Evolutionary conservation across 2,329 filamentous ascomycete species (phyloP).

Genomic region (Penicillium sp.): DNA sequence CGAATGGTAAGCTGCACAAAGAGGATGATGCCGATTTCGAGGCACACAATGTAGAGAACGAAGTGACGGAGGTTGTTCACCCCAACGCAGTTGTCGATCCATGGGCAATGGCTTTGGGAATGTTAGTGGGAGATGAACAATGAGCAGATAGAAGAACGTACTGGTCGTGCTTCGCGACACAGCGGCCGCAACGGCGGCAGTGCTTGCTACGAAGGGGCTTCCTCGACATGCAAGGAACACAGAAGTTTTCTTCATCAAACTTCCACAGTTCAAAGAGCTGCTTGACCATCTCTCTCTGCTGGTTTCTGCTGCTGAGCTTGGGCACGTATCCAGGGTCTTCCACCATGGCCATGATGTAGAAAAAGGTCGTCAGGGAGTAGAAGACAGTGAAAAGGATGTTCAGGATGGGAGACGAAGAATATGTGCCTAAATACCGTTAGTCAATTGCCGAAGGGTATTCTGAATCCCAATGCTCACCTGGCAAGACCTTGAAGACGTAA

Average conservation of each 20-base stretch:
- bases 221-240: slow-evolving; percentile 89
- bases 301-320: slow-evolving; percentile 81
- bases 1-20: slow-evolving; percentile 71
- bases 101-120: slow-evolving; percentile 79
- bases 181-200: slow-evolving; percentile 85
- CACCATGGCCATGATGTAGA: slow-evolving; percentile 82
- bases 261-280: slow-evolving; percentile 81
- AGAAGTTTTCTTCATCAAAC: slow-evolving; percentile 93
- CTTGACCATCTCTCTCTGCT: slow-evolving; percentile 85
- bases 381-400: slow-evolving; percentile 72
- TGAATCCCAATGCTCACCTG: slow-evolving; percentile 52
- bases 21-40: slow-evolving; percentile 71
- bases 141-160: slow-evolving; percentile 50
- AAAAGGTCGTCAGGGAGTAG: slow-evolving; percentile 71
- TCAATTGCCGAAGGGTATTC: not conserved
- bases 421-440: slow-evolving; percentile 53
- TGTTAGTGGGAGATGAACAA: slow-evolving; percentile 5
- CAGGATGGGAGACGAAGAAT: slow-evolving; percentile 64
- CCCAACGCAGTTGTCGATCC: slow-evolving; percentile 95
- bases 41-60: slow-evolving; percentile 77
- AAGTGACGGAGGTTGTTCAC: slow-evolving; percentile 97
- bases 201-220: slow-evolving; percentile 94
- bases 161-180: slow-evolving; percentile 96
- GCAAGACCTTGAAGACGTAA: slow-evolving; percentile 73
- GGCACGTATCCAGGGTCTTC: slow-evolving; percentile 91